phyloP scores from a whole-genome alignment of 257 asterid genomes.

The Penstemon eatonii region DNA sequence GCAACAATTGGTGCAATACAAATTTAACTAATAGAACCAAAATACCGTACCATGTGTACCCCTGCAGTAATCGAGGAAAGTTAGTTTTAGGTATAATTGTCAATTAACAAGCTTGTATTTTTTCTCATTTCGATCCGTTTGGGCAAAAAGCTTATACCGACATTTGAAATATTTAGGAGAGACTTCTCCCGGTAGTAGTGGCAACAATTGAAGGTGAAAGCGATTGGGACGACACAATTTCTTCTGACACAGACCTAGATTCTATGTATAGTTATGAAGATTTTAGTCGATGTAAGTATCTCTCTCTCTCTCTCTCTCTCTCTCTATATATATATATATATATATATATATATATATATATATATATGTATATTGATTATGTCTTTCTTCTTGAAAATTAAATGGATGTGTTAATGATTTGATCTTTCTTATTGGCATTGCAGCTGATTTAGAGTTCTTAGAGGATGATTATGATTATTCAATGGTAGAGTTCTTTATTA shows the following conservation, averaged over 20 bases:
- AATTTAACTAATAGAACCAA: too few species aligned
- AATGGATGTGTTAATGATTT: not conserved
- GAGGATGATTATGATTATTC: conserved; percentile 34
- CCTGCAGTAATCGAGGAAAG: too few species aligned
- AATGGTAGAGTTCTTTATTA: not conserved
- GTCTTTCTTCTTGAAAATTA: not conserved
- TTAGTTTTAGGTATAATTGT: too few species aligned
- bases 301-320: too few species aligned
- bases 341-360: too few species aligned
- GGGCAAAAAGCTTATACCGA: too few species aligned
- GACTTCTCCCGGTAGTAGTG: conserved; percentile 27
- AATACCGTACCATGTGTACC: too few species aligned
- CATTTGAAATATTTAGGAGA: conserved; percentile 31
- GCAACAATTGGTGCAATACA: too few species aligned
- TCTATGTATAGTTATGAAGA: conserved; percentile 39
- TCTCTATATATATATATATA: too few species aligned
- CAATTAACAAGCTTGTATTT: too few species aligned
- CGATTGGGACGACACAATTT: conserved; percentile 27
- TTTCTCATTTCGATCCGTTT: too few species aligned
- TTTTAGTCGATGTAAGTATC: conserved; percentile 37
- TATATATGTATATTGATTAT: not conserved
- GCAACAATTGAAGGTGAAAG: conserved; percentile 41
- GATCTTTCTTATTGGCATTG: not conserved
- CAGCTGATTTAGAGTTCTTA: conserved; percentile 40
- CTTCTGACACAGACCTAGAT: conserved; percentile 32